Base-by-base conservation (phyloP, 345 rosid species). In the Capsella bursapastoris region DNA sequence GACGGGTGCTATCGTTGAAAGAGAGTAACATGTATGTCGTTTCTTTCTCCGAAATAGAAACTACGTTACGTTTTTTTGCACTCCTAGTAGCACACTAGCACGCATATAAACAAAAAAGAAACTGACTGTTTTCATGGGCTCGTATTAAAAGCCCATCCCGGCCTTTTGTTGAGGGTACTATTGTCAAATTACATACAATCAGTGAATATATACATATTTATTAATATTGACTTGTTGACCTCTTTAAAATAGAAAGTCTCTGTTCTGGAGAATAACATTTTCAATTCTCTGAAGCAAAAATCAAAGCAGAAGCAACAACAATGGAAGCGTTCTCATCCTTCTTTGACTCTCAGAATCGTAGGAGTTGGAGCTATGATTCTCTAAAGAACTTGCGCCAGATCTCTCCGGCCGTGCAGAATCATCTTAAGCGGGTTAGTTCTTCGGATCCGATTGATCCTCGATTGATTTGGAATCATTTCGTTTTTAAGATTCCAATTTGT, bases 311-410 rank as follows among this genome's bases (percentile, higher is more conserved):
- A 51, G 32, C 57, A 55, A 28, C 57, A 55, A 28, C 59, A 29
- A 18, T 91, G 98, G 96, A 91, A 14, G 72, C 96, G 11, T 94
- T 91, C 81, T 70, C 94, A 43, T 84, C 97, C 27, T 82, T 87
- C 82, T 94, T 94, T 70, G 90, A 83, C 22, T 77, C 93, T 27
- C 86, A 80, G 58, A 28, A 64, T 76, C 86, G 68, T 64, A 43
- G 60, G 55, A 67, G 75, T 18, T 87, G 94, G 97, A 83, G 70
- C 70, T 86, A 84, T 62, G 89, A 90, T 29, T 82, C 96, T 51
- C 87, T 76, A 35, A 76, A 76, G 76, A 90, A 90, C 76, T 85
- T 94, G 77, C 80, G 66, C 49, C 80, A 77, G 76, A 71, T 91
- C 77, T 87, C 93, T 52, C 91, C 90, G 4, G 61, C 13, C 6